Conservation (phyloP, 108 stramenopile genomes). For the Parietichytrium sp. region DNA sequence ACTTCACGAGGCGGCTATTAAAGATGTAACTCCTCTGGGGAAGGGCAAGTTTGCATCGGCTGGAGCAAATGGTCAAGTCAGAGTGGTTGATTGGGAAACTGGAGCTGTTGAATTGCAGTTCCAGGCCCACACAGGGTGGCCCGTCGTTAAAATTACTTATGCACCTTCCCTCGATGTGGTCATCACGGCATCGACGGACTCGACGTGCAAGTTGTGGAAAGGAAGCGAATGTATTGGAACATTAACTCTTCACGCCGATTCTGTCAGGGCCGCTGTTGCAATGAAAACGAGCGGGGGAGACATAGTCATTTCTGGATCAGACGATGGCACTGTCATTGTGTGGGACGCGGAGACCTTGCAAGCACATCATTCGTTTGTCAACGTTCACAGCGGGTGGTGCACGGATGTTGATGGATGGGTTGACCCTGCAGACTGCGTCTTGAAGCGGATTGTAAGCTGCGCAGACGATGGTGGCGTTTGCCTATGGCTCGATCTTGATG, state of each 20-base stretch:
- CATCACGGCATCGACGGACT: background rate
- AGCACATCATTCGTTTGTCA: background rate
- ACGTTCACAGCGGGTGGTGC: background rate
- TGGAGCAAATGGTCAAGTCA: background rate
- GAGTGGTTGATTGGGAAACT: background rate
- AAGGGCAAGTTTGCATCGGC: background rate
- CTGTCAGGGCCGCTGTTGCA: background rate
- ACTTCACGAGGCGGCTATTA: background rate
- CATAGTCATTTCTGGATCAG: background rate
- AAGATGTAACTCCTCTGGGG: background rate
- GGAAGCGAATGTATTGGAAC: background rate
- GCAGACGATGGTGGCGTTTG: background rate
- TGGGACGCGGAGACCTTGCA: background rate
- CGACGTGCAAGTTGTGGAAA: slow-evolving; percentile 21
- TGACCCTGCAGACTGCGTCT: too few species aligned
- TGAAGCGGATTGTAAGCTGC: too few species aligned
- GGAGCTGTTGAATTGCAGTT: background rate
- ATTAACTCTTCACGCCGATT: background rate
- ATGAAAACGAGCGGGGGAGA: background rate
- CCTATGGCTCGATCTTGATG: background rate
- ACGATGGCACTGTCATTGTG: slow-evolving; percentile 15
- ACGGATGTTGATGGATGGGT: background rate
- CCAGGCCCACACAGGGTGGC: background rate
- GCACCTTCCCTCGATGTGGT: background rate
- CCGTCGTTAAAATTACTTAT: background rate